A percentile compares a stretch with the other conserved stretches of the same genome.
phyloP scores from a whole-genome alignment of 352 stramenopile species.

The Globisporangium sylvaticum region DNA sequence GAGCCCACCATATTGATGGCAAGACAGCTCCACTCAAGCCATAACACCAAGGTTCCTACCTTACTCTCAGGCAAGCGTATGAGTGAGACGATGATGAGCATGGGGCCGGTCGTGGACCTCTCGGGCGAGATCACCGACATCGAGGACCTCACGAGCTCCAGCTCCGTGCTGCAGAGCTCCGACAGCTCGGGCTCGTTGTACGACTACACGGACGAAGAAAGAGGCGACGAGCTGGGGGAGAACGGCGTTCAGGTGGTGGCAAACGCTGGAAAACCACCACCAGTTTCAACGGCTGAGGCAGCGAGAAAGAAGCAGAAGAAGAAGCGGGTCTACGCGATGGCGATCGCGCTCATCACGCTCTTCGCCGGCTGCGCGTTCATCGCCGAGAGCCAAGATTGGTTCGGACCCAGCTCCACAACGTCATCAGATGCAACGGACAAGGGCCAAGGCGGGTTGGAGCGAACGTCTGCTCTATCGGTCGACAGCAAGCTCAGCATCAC shows the following conservation, averaged over 20 bases:
- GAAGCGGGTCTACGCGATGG: conserved; percentile 7
- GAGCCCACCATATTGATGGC: not conserved
- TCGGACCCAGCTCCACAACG: not conserved
- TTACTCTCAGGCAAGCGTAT: not conserved
- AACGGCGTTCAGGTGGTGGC: not conserved
- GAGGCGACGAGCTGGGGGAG: not conserved
- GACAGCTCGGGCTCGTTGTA: conserved; percentile 5
- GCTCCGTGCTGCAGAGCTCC: conserved; percentile 15
- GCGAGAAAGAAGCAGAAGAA: not conserved
- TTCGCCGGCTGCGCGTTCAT: conserved; percentile 12
- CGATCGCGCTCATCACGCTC: conserved; percentile 1
- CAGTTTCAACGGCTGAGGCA: not conserved
- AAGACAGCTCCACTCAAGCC: not conserved
- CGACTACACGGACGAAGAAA: conserved; percentile 12
- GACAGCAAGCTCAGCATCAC: not conserved
- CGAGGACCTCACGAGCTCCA: conserved; percentile 9
- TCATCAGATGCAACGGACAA: not conserved
- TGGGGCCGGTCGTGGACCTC: conserved; percentile 12
- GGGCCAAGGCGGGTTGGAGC: not conserved
- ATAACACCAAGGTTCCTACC: not conserved
- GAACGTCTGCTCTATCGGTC: not conserved
- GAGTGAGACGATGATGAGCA: conserved; percentile 1
- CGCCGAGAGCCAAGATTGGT: not conserved
- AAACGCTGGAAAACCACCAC: not conserved
- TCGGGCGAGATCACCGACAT: conserved; percentile 15